These are phyloP conservation scores for Casuarina cunninghamiana DNA, from an alignment of 306 rosid genomes.

Conservation along the genomic window DNA sequence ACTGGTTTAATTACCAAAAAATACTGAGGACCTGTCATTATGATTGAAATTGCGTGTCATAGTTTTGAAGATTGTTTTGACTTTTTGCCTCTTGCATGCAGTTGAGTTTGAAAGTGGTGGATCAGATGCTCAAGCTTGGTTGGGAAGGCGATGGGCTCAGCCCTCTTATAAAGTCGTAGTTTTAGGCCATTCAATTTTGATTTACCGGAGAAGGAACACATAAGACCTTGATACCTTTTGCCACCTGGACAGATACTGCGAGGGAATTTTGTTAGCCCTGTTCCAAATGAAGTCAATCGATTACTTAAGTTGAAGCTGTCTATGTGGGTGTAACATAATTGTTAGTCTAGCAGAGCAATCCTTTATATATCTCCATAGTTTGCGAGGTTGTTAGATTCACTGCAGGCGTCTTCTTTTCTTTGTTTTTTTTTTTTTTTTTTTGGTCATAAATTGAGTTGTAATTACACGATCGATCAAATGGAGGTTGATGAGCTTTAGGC, in stretches of 20 bases:
- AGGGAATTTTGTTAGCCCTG: constrained; percentile 27
- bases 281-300: constrained; percentile 30
- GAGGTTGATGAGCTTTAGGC: constrained; percentile 32
- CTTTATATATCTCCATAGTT: not conserved
- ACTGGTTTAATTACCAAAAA: not conserved
- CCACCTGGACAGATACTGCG: constrained; percentile 35
- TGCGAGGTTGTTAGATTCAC: constrained; percentile 46
- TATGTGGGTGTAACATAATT: constrained; percentile 52
- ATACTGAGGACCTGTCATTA: not conserved
- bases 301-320: constrained; percentile 26
- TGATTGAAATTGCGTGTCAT: not conserved
- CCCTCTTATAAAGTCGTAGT: constrained; percentile 67
- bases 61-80: constrained; percentile 21
- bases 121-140: constrained; percentile 97
- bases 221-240: constrained; percentile 14
- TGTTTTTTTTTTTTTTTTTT: constrained; percentile 1
- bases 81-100: constrained; percentile 47
- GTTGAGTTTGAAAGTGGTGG: constrained; percentile 97
- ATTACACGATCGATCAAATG: constrained; percentile 26
- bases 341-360: constrained; percentile 35
- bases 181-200: constrained; percentile 28
- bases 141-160: constrained; percentile 92
- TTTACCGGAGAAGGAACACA: constrained; percentile 20
- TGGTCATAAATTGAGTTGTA: constrained; percentile 25
- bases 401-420: constrained; percentile 28